Percentiles rank a stretch among this genome's conserved stretches.
Conservation (phyloP, 768 basidiomycete species). For the Leccinellum albellum region DNA sequence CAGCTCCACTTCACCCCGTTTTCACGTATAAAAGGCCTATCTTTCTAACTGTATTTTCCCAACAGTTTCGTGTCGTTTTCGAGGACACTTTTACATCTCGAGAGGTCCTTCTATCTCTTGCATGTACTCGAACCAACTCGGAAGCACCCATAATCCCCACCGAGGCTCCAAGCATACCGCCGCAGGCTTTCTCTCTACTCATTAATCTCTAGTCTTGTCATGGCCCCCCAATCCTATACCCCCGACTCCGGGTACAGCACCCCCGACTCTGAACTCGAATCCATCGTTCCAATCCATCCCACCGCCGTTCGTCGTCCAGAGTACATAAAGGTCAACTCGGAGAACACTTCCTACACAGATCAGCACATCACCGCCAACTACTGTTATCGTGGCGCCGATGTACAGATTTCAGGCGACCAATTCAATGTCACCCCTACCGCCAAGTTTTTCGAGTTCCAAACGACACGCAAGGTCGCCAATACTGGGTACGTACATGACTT, state of each 20-base stretch:
- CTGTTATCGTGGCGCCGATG: slow-evolving; percentile 73
- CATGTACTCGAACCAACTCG: slow-evolving; percentile 96
- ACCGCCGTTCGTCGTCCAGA: slow-evolving; percentile 77
- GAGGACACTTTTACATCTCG: slow-evolving; percentile 8
- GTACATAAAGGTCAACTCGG: slow-evolving; percentile 76
- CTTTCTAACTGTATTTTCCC: too few relatives aligned
- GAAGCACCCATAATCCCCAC: slow-evolving; percentile 83
- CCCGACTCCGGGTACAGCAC: slow-evolving; percentile 62
- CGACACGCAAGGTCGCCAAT: slow-evolving; percentile 77
- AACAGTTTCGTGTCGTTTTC: background rate
- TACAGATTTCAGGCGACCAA: slow-evolving; percentile 67
- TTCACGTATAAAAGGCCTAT: slow-evolving; percentile 27
- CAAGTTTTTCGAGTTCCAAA: slow-evolving; percentile 87
- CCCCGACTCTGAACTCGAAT: slow-evolving; percentile 69
- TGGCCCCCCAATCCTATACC: slow-evolving; percentile 44
- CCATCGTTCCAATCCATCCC: slow-evolving; percentile 71
- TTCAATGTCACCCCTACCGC: slow-evolving; percentile 76
- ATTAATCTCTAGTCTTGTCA: slow-evolving; percentile 36
- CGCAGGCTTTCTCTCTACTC: slow-evolving; percentile 59
- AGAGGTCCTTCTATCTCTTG: slow-evolving; percentile 45
- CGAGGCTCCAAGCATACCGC: slow-evolving; percentile 83
- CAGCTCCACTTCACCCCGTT: slow-evolving; percentile 17
- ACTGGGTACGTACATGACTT: slow-evolving; percentile 68
- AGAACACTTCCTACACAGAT: slow-evolving; percentile 76
- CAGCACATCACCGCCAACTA: slow-evolving; percentile 82